A percentile compares a stretch with the other conserved stretches of the same genome.
Evolutionary conservation across 768 basidiomycete species (phyloP).

Genomic region (Pulveroboletus ravenelii): DNA sequence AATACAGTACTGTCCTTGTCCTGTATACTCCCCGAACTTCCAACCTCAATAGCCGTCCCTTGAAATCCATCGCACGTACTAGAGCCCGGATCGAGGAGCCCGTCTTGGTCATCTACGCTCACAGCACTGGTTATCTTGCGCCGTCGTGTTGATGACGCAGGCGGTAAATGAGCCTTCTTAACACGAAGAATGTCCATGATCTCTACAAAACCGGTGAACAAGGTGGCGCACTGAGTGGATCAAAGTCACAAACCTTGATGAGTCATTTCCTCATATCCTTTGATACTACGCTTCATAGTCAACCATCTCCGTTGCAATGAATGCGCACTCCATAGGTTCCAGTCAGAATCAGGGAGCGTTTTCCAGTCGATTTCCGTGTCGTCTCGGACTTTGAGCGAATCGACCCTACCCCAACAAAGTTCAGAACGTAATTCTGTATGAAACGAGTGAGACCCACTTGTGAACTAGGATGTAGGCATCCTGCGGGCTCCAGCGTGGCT

Average conservation of each 20-base stretch:
- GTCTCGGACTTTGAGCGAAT: constrained; percentile 67
- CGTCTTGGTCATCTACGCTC: constrained; percentile 41
- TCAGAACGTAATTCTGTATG: neutral
- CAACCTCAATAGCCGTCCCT: constrained; percentile 16
- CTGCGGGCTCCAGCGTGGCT: constrained; percentile 67
- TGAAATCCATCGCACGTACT: constrained; percentile 23
- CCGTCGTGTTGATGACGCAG: constrained; percentile 34
- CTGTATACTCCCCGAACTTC: constrained; percentile 7
- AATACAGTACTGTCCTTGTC: constrained; percentile 17
- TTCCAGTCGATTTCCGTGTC: constrained; percentile 89
- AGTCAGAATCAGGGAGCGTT: constrained; percentile 61
- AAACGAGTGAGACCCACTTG: constrained; percentile 43
- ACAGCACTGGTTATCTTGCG: constrained; percentile 52
- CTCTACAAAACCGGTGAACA: constrained; percentile 39
- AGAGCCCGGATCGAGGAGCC: constrained; percentile 19
- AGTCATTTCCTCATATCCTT: constrained; percentile 76
- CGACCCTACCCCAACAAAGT: constrained; percentile 45
- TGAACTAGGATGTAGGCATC: constrained; percentile 80
- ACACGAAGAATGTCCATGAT: constrained; percentile 76
- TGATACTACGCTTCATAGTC: constrained; percentile 72
- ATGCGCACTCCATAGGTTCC: constrained; percentile 85
- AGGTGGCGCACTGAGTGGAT: neutral
- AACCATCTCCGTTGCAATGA: constrained; percentile 75
- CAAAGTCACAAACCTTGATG: constrained; percentile 54
- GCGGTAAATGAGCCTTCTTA: constrained; percentile 63